Evolutionary conservation across 805 yeast species (phyloP), one percentile per base, ranked within the genome.

Genomic region (Hanseniaspora jakobsenii): DNA sequence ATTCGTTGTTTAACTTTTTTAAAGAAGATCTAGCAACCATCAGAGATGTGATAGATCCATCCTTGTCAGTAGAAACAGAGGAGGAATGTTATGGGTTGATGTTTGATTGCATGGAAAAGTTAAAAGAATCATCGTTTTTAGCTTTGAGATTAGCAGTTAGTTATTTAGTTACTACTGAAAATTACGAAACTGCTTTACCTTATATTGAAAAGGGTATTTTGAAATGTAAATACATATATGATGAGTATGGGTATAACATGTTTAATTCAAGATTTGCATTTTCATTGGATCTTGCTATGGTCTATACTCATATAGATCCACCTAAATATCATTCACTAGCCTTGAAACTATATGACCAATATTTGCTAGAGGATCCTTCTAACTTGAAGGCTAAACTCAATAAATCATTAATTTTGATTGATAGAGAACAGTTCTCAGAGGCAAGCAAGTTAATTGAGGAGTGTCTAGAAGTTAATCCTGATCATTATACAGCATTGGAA

Each of bases 251-350:
- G 0, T 62, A 70, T 6, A 55, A 60, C 8, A 64, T 83, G 31
- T 56, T 58, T 1, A 63, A 75, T 49, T 67, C 86, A 1, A 73
- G 69, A 51, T 69, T 68, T 41, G 81, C 77, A 41, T 62, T 83
- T 18, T 66, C 80, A 7, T 69, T 85, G 29, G 67, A 73, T 19
- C 66, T 83, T 44, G 97, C 91, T 0, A 72, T 77, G 0, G 70
- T 81, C 1, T 83, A 86, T 55, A 82, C 94, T 0, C 80, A 83
- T 55, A 72, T 78, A 55, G 95, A 89, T 58, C 81, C 96, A 0
- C 98, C 97, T 9, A 85, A 85, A 59, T 82, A 89, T 60, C 84
- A 75, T 55, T 67, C 73, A 2, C 67, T 78, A 21, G 97, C 98
- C 0, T 56, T 80, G 23, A 74, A 73, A 38, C 59, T 86, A 13